Base-by-base conservation (phyloP, 2,329 filamentous ascomycete genomes). In the Beauveria asiatica region DNA sequence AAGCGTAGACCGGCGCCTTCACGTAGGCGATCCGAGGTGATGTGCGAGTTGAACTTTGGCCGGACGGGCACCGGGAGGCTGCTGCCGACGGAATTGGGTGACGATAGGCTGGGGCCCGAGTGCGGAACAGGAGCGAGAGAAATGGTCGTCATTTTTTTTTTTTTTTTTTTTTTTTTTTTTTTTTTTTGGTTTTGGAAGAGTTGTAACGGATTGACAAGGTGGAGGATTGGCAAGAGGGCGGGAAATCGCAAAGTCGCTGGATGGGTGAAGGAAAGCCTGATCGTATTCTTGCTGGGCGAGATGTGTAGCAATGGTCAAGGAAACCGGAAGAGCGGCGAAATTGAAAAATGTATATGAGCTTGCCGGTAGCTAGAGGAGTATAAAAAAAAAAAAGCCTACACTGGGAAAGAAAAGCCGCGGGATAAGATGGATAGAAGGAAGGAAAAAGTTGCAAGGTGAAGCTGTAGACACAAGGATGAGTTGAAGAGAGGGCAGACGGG, bases 21-120 rank as follows among this genome's bases (percentile, higher is more conserved):
- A 63, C 79, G 75, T 42, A 83, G 69, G 46, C 80, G 78, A 66
- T 83, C 78, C 58, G 78, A 75, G 3, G 80, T 83, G 60, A 74
- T 67, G 57, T 75, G 74, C 1, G 79, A 78, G 69, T 82, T 79
- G 69, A 83, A 82, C 49, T 68, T 72, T 37, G 80, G 80, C 19
- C 80, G 77, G 41, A 63, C 63, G 27, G 70, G 68, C 16, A 63
- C 45, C 9, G 64, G 46, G 37, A 61, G 61, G 30, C 52, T 56
- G 16, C 51, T 58, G 41, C 50, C 50, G 17, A 41, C 59, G 30
- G 57, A 39, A 39, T 27, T 63, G 48, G 37, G 41, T 13, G 46
- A 55, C 9, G 39, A 37, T 13, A 37, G 51, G 59, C 25, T 59
- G 25, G 41, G 59, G 55, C 37, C 58, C 45, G 46, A 59, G 27